Percentiles rank a stretch among this genome's conserved stretches.
These are phyloP conservation scores for Fusarium aywerte DNA, from an alignment of 2,329 filamentous ascomycete species.

Conservation along the genomic window DNA sequence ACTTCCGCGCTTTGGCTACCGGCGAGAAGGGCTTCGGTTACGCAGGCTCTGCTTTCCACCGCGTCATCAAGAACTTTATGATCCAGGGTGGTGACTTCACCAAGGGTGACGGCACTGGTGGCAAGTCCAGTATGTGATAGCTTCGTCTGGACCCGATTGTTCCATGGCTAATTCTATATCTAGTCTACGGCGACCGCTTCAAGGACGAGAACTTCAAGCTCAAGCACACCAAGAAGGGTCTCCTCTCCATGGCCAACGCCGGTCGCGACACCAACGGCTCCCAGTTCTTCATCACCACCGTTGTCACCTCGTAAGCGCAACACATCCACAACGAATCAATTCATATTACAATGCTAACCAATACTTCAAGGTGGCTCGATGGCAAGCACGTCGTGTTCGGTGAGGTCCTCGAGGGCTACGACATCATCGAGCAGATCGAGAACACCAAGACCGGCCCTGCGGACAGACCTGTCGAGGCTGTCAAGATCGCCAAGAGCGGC, in stretches of 20 bases:
- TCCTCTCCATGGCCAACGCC: constrained; percentile 87
- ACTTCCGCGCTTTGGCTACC: constrained; percentile 83
- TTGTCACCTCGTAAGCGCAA: constrained; percentile 73
- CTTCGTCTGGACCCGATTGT: not conserved
- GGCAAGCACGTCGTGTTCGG: constrained; percentile 88
- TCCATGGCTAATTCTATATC: constrained; percentile 36
- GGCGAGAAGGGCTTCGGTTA: constrained; percentile 90
- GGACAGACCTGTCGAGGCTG: constrained; percentile 74
- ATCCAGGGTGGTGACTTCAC: constrained; percentile 93
- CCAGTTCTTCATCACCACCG: constrained; percentile 92
- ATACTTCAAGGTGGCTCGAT: constrained; percentile 75
- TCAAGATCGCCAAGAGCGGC: constrained; percentile 86
- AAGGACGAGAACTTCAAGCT: constrained; percentile 95
- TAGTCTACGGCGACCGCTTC: constrained; percentile 86
- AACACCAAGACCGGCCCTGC: constrained; percentile 69
- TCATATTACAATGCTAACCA: constrained; percentile 6
- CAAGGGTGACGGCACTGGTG: constrained; percentile 82
- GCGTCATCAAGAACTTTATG: constrained; percentile 92
- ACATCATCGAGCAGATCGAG: constrained; percentile 83
- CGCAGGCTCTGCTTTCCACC: constrained; percentile 84
- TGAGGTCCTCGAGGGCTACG: constrained; percentile 87
- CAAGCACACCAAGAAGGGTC: constrained; percentile 87
- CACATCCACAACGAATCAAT: not conserved
- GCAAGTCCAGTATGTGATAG: constrained; percentile 77
- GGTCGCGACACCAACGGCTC: constrained; percentile 88